Conservation (phyloP, 192 early-diverging fungal species). For the Chytriomyces sp. region DNA sequence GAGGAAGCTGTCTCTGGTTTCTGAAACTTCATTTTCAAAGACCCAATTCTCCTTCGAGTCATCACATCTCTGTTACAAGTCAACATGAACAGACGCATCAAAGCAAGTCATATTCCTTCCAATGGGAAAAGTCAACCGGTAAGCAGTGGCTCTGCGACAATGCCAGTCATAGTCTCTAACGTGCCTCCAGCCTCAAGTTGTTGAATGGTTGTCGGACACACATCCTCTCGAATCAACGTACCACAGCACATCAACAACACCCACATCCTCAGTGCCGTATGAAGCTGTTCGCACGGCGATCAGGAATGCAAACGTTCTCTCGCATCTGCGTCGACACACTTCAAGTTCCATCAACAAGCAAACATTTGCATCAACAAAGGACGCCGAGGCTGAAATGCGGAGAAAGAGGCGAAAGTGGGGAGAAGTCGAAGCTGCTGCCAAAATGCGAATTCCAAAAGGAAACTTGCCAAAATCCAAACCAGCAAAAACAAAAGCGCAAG, state of each 20-base stretch:
- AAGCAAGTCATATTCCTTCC: not conserved
- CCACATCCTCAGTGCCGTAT: constrained; percentile 21
- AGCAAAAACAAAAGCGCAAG: not conserved
- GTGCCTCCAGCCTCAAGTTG: not conserved
- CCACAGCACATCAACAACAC: constrained; percentile 33
- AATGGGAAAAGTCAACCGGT: not conserved
- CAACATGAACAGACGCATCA: constrained; percentile 15
- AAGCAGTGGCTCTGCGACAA: not conserved
- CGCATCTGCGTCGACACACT: constrained; percentile 23
- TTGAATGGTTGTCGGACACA: constrained; percentile 7
- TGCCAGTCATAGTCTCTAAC: not conserved
- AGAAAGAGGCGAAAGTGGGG: constrained; percentile 21
- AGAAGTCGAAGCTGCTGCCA: constrained; percentile 24
- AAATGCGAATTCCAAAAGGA: constrained; percentile 24
- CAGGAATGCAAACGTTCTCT: constrained; percentile 13
- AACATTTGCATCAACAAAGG: constrained; percentile 27
- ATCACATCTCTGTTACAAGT: constrained; percentile 25
- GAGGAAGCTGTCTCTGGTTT: not conserved
- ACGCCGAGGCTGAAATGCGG: constrained; percentile 12
- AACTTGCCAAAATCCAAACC: not conserved
- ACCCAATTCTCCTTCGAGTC: constrained; percentile 25
- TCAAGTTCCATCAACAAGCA: constrained; percentile 35
- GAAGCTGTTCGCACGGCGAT: constrained; percentile 25
- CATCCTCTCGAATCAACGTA: constrained; percentile 30
- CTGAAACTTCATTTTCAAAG: not conserved